A percentile compares a stretch with the other conserved stretches of the same genome.
Conservation (phyloP, 176 grass and related monocot genomes). For the Paspalum notatum region DNA sequence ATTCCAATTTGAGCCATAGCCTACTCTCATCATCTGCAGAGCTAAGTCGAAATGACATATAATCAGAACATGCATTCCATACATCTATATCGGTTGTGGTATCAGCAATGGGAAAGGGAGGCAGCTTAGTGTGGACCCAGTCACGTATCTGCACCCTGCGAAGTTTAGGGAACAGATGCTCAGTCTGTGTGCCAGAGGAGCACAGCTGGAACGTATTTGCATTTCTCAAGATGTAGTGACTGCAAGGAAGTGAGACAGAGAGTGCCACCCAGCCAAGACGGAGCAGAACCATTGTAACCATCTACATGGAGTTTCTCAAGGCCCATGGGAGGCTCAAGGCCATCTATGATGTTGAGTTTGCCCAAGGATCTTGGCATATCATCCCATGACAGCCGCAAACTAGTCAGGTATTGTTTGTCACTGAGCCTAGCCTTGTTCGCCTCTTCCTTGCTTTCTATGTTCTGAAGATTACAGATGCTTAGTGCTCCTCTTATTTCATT, state of each 20-base stretch:
- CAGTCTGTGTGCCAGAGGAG: background rate
- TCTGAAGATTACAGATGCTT: conserved; percentile 17
- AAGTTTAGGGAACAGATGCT: background rate
- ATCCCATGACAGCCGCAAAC: background rate
- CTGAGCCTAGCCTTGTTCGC: conserved; percentile 16
- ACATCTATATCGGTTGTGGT: conserved; percentile 1
- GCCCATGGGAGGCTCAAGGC: conserved; percentile 15
- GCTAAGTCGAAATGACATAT: background rate
- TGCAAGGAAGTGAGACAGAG: conserved; percentile 23
- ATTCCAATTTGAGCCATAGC: background rate
- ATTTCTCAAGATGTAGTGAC: background rate
- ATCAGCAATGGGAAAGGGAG: background rate
- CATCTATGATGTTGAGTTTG: background rate
- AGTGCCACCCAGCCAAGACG: no score
- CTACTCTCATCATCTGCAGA: background rate
- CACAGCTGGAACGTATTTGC: background rate
- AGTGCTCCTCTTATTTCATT: conserved; percentile 21
- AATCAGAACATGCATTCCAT: background rate
- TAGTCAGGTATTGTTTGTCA: conserved; percentile 12
- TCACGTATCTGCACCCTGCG: background rate
- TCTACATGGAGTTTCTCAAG: background rate
- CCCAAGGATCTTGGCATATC: background rate
- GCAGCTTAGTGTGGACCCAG: background rate
- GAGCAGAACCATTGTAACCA: conserved; percentile 6
- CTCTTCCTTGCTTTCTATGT: conserved; percentile 5